Evolutionary conservation across 305 asterid species (phyloP).

Genomic region (Fraxinus velutina): DNA sequence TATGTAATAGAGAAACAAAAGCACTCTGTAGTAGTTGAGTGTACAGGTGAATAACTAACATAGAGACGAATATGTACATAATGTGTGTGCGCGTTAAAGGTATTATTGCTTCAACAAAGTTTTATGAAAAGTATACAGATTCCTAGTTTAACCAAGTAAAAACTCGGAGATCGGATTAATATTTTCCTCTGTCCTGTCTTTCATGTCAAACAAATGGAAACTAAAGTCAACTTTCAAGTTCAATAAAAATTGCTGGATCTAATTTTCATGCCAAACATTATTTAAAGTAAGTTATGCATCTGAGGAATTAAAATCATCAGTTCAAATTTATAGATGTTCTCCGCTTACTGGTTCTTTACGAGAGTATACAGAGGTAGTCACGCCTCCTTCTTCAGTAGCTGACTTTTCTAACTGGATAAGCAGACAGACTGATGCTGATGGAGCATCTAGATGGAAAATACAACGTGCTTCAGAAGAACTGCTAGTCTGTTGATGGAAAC

Average conservation of each 20-base stretch:
- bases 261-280: conserved; percentile 17
- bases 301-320: conserved; percentile 16
- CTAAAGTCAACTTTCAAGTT: conserved; percentile 5
- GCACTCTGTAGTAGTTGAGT: neutral
- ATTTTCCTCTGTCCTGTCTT: conserved; percentile 16
- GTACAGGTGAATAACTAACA: conserved; percentile 22
- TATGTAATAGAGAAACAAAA: conserved; percentile 19
- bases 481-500: conserved; percentile 50
- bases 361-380: conserved; percentile 92
- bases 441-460: conserved; percentile 86
- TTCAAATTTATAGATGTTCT: conserved; percentile 19
- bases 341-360: conserved; percentile 97
- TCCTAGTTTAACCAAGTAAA: conserved; percentile 13
- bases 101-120: conserved; percentile 3
- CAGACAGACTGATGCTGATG: conserved; percentile 94
- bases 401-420: conserved; percentile 97
- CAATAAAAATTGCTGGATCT: neutral
- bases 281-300: neutral
- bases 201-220: conserved; percentile 19
- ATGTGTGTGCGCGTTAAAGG: neutral
- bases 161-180: conserved; percentile 15
- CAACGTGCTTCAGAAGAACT: conserved; percentile 67
- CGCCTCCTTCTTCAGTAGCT: conserved; percentile 99
- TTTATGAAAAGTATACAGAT: conserved; percentile 1
- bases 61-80: conserved; percentile 9